A percentile compares a stretch with the other conserved stretches of the same genome.
Conservation (phyloP, 179 eudicot species). For the Heliamphora pulchella region DNA sequence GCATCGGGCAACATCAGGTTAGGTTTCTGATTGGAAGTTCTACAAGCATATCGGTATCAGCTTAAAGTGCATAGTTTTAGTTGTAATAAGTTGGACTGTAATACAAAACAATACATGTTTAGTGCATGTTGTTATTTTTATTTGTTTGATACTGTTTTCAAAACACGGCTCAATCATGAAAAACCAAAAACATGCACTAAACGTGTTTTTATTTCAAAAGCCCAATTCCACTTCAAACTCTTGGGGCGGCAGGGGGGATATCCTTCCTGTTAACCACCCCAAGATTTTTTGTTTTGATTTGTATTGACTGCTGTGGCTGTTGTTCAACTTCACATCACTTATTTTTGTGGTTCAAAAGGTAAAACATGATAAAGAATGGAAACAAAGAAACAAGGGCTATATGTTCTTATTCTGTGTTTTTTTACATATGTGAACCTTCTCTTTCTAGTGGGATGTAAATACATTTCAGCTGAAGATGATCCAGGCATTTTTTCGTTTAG, state of each 20-base stretch:
- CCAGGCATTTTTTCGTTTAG: conserved; percentile 17
- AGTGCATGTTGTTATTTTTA: background rate
- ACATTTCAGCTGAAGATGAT: conserved; percentile 7
- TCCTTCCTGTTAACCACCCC: background rate
- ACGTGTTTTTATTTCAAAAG: background rate
- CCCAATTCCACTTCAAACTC: background rate
- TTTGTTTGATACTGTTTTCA: background rate
- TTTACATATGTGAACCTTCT: conserved; percentile 8
- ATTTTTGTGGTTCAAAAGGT: background rate
- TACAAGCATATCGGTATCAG: background rate
- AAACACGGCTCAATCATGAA: background rate
- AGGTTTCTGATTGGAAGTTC: conserved; percentile 9
- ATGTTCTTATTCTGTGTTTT: background rate
- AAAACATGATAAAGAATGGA: background rate
- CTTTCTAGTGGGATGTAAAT: conserved; percentile 15
- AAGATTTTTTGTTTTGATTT: background rate
- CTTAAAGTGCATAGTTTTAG: background rate
- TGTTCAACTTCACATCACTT: background rate
- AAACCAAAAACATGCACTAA: background rate
- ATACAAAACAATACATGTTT: background rate
- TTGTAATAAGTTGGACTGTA: background rate
- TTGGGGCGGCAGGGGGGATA: background rate
- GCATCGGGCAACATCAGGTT: conserved; percentile 24
- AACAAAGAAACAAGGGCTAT: background rate
- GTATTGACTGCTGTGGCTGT: background rate